A percentile compares a stretch with the other conserved stretches of the same genome.
Evolutionary conservation across 2,329 filamentous ascomycete species (phyloP).

Genomic region (Teratosphaeria pseudoeucalypti): DNA sequence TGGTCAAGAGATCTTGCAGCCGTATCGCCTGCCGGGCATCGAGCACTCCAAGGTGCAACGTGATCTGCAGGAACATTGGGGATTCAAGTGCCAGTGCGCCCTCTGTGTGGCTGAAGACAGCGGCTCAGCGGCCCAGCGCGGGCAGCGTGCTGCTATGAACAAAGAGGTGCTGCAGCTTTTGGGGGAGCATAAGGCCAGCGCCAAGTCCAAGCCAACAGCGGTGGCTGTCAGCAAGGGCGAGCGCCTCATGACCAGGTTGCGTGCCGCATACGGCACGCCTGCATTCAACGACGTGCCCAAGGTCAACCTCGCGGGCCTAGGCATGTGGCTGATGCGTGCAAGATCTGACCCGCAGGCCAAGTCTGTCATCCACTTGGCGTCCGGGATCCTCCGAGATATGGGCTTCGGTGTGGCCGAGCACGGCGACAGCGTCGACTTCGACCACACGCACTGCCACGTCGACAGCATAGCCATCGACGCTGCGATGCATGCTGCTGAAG

Average conservation of each 20-base stretch:
- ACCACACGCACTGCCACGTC: background rate
- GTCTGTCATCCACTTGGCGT: slow-evolving; percentile 1
- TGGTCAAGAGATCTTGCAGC: slow-evolving; percentile 34
- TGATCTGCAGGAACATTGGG: slow-evolving; percentile 14
- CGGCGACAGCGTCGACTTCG: background rate
- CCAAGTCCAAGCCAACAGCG: background rate
- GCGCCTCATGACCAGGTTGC: background rate
- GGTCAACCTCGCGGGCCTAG: slow-evolving; percentile 4
- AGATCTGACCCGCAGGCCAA: background rate
- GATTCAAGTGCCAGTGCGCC: slow-evolving; percentile 2
- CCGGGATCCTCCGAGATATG: slow-evolving; percentile 5
- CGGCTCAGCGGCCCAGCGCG: background rate
- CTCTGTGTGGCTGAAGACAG: slow-evolving; percentile 1
- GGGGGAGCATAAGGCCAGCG: background rate
- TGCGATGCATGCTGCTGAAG: slow-evolving; percentile 5
- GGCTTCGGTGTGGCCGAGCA: slow-evolving; percentile 2
- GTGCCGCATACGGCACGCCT: background rate
- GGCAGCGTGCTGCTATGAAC: background rate
- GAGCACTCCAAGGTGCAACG: slow-evolving; percentile 22
- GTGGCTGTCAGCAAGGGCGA: background rate
- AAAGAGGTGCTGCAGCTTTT: background rate
- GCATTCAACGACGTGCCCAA: slow-evolving; percentile 3
- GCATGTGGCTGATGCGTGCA: slow-evolving; percentile 11
- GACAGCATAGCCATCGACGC: slow-evolving; percentile 5
- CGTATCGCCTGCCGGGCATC: slow-evolving; percentile 8